Conservation (phyloP, 345 rosid genomes). For the Gossypium stocksii region DNA sequence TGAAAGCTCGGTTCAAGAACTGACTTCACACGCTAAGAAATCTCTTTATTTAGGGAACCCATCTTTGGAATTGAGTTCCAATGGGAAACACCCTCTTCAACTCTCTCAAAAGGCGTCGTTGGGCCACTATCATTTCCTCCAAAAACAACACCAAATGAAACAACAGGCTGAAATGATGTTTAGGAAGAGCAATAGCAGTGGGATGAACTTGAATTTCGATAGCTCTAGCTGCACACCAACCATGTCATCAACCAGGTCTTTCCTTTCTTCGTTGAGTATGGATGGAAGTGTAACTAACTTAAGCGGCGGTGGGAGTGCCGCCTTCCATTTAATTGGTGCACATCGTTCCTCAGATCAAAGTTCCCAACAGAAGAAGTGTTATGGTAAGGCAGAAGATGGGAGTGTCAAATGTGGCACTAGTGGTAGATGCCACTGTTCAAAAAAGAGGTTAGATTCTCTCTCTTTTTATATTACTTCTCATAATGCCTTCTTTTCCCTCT, state of each 20-base stretch:
- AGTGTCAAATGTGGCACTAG: slow-evolving; percentile 62
- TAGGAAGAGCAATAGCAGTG: slow-evolving; percentile 52
- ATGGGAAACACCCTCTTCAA: slow-evolving; percentile 50
- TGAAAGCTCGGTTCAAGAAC: slow-evolving; percentile 36
- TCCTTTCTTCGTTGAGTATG: slow-evolving; percentile 68
- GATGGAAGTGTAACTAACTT: slow-evolving; percentile 67
- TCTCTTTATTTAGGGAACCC: slow-evolving; percentile 47
- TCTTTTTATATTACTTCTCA: neutral
- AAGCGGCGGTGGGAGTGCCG: slow-evolving; percentile 40
- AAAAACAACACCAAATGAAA: slow-evolving; percentile 43
- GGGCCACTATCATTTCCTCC: slow-evolving; percentile 41
- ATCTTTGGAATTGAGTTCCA: slow-evolving; percentile 50
- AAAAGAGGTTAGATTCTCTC: slow-evolving; percentile 51
- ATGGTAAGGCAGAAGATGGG: slow-evolving; percentile 62
- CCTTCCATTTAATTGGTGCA: slow-evolving; percentile 53
- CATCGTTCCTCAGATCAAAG: slow-evolving; percentile 61
- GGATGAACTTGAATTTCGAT: slow-evolving; percentile 67
- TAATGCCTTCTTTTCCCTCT: neutral
- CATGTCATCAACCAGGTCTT: slow-evolving; percentile 66
- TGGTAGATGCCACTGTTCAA: slow-evolving; percentile 70
- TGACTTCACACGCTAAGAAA: slow-evolving; percentile 48
- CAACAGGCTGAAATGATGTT: slow-evolving; percentile 77
- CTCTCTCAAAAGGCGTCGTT: slow-evolving; percentile 40
- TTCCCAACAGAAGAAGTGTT: slow-evolving; percentile 63
- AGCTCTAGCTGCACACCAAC: slow-evolving; percentile 76